phyloP scores from a whole-genome alignment of 2,329 filamentous ascomycete species.

The Aspergillus sp. region DNA sequence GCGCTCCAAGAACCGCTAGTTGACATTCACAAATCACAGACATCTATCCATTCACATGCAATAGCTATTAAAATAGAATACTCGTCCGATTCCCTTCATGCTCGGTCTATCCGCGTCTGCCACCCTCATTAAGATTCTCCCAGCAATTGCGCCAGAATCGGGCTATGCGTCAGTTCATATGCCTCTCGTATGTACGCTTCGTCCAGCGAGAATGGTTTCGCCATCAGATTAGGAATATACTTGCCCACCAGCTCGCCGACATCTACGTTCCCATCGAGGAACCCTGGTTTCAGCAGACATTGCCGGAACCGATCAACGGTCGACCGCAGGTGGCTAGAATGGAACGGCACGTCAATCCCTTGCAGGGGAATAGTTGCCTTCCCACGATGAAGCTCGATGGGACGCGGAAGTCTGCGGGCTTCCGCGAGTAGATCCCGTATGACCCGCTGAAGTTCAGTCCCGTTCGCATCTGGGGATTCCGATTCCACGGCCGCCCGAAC shows the following conservation, averaged over 20 bases:
- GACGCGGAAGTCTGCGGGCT: constrained; percentile 68
- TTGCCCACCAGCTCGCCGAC: constrained; percentile 91
- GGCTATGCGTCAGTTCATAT: constrained; percentile 72
- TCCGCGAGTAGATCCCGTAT: constrained; percentile 62
- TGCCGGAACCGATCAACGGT: constrained; percentile 97
- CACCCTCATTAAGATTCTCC: neutral
- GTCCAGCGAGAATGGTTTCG: constrained; percentile 85
- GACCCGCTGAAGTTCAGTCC: neutral
- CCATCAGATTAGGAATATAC: constrained; percentile 97
- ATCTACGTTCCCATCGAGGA: constrained; percentile 66
- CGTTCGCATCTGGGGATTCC: neutral
- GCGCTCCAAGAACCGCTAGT: neutral
- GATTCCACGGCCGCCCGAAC: neutral
- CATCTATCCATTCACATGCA: neutral
- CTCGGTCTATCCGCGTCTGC: neutral
- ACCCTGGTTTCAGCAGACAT: constrained; percentile 58
- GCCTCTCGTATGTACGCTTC: constrained; percentile 99
- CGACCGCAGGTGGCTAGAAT: constrained; percentile 91
- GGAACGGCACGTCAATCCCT: constrained; percentile 88
- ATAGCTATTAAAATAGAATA: neutral
- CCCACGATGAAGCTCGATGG: constrained; percentile 85
- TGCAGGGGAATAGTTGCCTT: constrained; percentile 92
- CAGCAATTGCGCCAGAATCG: constrained; percentile 16
- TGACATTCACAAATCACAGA: neutral
- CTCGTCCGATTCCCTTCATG: neutral